Conservation (phyloP, 768 basidiomycete species). For the Kwoniella dendrophila region DNA sequence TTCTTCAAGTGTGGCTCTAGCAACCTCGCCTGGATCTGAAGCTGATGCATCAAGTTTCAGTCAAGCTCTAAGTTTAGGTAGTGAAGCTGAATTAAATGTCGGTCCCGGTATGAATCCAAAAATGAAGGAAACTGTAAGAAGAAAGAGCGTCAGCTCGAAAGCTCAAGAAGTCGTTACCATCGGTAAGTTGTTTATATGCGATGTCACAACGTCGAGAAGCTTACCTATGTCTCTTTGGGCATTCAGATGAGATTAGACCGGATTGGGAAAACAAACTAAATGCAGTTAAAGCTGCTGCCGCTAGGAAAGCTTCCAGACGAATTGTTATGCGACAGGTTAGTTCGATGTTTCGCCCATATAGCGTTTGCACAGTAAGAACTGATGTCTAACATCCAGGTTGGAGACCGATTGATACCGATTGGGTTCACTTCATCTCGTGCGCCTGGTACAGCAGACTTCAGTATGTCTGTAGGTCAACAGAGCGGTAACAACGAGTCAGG, state of each 20-base stretch:
- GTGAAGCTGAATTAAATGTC: slow-evolving; percentile 38
- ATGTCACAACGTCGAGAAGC: too few relatives aligned
- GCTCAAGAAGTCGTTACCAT: slow-evolving; percentile 88
- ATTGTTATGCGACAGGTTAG: slow-evolving; percentile 89
- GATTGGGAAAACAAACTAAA: slow-evolving; percentile 98
- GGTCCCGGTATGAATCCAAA: slow-evolving; percentile 48
- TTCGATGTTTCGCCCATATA: not conserved
- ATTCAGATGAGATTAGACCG: slow-evolving; percentile 87
- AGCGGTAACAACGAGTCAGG: slow-evolving; percentile 59
- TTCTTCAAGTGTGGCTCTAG: slow-evolving; percentile 29
- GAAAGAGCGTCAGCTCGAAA: slow-evolving; percentile 85
- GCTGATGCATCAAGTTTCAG: slow-evolving; percentile 34
- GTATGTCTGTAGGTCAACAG: slow-evolving; percentile 58
- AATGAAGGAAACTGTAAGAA: slow-evolving; percentile 54
- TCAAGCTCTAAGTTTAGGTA: slow-evolving; percentile 35
- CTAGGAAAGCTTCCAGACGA: slow-evolving; percentile 90
- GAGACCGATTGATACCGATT: slow-evolving; percentile 93
- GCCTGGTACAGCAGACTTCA: slow-evolving; percentile 46
- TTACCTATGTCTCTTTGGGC: not conserved
- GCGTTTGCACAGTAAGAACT: not conserved
- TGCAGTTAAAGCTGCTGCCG: slow-evolving; percentile 89
- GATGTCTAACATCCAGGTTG: slow-evolving; percentile 60
- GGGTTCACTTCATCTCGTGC: slow-evolving; percentile 80
- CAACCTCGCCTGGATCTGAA: slow-evolving; percentile 32
- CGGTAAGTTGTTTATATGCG: slow-evolving; percentile 61